Evolutionary conservation across 208 protist genomes (phyloP), one percentile per base, ranked within the genome.

Genomic region (Trypanosomatidae sp.): DNA sequence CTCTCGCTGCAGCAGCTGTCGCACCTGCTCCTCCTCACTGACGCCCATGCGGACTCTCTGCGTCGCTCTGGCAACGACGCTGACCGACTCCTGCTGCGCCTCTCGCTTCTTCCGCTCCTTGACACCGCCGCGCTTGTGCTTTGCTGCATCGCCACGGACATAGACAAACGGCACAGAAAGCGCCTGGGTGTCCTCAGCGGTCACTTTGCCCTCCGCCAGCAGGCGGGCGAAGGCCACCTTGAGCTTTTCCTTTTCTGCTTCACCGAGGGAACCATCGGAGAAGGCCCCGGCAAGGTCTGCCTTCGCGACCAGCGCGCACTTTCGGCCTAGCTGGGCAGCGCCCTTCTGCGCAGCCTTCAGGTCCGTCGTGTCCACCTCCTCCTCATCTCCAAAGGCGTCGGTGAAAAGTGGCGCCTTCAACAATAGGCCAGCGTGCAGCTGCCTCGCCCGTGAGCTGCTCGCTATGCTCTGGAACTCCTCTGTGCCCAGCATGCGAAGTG

Each of bases 31-130:
- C 71, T 95, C 92, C 70, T 94, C 88, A 69, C 92, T 96, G 8
- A 94, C 85, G 33, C 92, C 92, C 88, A 96, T 92, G 68, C 86
- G 84, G 30, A 96, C 86, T 43, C 89, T 83, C 69, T 89, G 84
- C 43, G 89, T 81, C 25, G 89, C 87, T 41, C 75, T 77, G 74
- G 91, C 88, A 33, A 96, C 68, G n/a, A 87, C 86, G 47, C 82
- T 84, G 22, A 73, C 71, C 17, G 56, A 62, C 60, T 93, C 90
- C 62, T 67, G 80, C 69, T 90, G 80, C 41, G 82, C 77, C 76
- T 89, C 80, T 12, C 88, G 82, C 70, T 88, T 84, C 77, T 85
- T 84, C 39, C 80, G 78, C 52, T 86, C 83, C 78, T 86, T 81
- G 43, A 83, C 43, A 3, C 92, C 92, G 30, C 90, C 88, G 7